These are phyloP conservation scores for Physcomitrium patens DNA, from an alignment of 225 moss, liverwort and hornwort species.

Conservation along the genomic window DNA sequence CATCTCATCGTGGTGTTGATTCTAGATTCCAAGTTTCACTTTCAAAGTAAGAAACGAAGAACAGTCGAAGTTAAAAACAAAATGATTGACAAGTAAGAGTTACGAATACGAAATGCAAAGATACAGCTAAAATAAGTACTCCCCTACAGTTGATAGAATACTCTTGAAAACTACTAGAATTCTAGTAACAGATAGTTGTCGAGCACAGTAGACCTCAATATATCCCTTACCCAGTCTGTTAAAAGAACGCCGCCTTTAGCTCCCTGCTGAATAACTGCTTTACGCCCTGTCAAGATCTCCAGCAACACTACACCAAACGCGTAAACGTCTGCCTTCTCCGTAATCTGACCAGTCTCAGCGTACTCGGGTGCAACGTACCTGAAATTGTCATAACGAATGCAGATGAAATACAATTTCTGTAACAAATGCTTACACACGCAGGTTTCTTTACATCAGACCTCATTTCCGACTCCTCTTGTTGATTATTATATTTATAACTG, in stretches of 20 bases:
- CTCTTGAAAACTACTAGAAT: too few species aligned
- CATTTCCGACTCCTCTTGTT: background rate
- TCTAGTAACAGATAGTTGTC: background rate
- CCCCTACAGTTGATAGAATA: background rate
- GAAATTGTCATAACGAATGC: slow-evolving; percentile 24
- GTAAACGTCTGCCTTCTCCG: slow-evolving; percentile 75
- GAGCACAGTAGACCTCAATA: slow-evolving; percentile 17
- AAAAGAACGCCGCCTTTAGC: slow-evolving; percentile 55
- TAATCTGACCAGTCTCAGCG: slow-evolving; percentile 71
- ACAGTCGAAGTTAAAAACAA: background rate
- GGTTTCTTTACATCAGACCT: background rate
- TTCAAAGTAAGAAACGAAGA: background rate
- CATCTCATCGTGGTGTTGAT: background rate
- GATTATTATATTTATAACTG: background rate
- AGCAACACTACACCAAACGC: slow-evolving; percentile 73
- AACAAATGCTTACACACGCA: background rate
- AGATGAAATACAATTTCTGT: background rate
- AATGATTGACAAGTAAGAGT: background rate
- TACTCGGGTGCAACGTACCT: slow-evolving; percentile 75
- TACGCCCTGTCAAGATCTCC: slow-evolving; percentile 68
- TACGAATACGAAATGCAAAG: background rate
- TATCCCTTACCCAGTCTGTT: slow-evolving; percentile 70
- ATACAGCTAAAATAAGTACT: background rate
- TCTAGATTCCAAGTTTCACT: slow-evolving; percentile 1
- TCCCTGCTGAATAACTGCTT: slow-evolving; percentile 49